These are phyloP conservation scores for Pezicula carpinea DNA, from an alignment of 2,329 filamentous ascomycete species.

Conservation along the genomic window DNA sequence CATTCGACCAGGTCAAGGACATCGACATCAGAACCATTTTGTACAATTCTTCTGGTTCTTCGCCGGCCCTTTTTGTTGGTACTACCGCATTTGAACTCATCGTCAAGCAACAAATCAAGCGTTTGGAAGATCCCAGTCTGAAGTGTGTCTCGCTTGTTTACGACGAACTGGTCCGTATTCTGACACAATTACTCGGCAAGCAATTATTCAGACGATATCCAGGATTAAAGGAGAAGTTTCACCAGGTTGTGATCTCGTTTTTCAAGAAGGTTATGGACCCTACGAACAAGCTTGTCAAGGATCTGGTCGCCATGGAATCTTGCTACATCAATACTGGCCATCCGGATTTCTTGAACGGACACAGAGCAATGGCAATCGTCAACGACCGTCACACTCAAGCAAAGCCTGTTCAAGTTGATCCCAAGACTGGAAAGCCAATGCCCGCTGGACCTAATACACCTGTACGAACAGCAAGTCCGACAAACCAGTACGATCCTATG, in stretches of 20 bases:
- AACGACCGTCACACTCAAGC: conserved; percentile 80
- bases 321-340: conserved; percentile 99
- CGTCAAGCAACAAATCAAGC: conserved; percentile 97
- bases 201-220: conserved; percentile 89
- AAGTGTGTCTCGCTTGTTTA: conserved; percentile 98
- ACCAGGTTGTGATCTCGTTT: conserved; percentile 84
- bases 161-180: conserved; percentile 93
- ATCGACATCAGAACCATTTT: conserved; percentile 94
- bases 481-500: conserved; percentile 49
- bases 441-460: conserved; percentile 55
- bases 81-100: conserved; percentile 98
- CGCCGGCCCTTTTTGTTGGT: conserved; percentile 92
- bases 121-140: conserved; percentile 89
- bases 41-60: conserved; percentile 98
- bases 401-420: conserved; percentile 92
- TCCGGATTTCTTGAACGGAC: conserved; percentile 94
- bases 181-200: conserved; percentile 85
- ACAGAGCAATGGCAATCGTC: conserved; percentile 96
- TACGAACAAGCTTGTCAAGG: conserved; percentile 92
- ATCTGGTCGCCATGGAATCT: conserved; percentile 91
- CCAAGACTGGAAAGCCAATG: conserved; percentile 96
- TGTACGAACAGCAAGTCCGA: conserved; percentile 71
- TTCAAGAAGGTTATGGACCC: conserved; percentile 99
- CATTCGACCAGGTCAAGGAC: conserved; percentile 96
- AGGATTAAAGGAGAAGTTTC: conserved; percentile 93